phyloP scores from a whole-genome alignment of 176 grass and related monocot genomes.

The Stipa capillata region DNA sequence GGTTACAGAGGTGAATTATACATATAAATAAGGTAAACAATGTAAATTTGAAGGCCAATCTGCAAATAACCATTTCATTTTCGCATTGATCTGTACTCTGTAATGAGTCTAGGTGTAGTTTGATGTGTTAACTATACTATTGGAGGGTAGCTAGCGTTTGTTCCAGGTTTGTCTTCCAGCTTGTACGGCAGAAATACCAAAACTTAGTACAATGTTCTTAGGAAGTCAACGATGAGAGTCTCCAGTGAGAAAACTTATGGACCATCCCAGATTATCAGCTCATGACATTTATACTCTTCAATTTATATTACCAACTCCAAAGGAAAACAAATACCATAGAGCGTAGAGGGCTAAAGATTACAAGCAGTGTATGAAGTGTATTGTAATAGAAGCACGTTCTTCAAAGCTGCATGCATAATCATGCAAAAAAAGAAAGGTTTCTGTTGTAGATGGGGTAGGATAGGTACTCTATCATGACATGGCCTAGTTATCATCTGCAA shows the following conservation, averaged over 20 bases:
- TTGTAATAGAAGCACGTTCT: not conserved
- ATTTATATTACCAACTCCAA: not conserved
- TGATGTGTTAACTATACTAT: not conserved
- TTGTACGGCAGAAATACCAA: not conserved
- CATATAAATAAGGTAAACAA: not conserved
- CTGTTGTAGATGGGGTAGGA: not conserved
- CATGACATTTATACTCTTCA: not conserved
- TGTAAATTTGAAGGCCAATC: not conserved
- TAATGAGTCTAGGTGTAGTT: not conserved
- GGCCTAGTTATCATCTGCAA: not conserved
- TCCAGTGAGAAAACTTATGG: not conserved
- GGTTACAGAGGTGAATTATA: not conserved
- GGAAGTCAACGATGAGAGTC: not conserved
- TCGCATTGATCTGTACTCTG: not conserved
- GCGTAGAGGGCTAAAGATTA: not conserved
- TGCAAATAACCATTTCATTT: not conserved
- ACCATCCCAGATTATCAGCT: not conserved
- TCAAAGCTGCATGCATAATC: not conserved
- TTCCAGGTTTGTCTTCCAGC: not conserved
- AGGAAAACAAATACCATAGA: not conserved
- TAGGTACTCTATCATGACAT: not conserved
- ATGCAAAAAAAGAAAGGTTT: not conserved
- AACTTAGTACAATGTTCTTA: not conserved
- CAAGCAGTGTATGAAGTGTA: slow-evolving; percentile 4
- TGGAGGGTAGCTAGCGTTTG: not conserved